Conservation (phyloP, 2,329 filamentous ascomycete species). For the Blumeria hordei region DNA sequence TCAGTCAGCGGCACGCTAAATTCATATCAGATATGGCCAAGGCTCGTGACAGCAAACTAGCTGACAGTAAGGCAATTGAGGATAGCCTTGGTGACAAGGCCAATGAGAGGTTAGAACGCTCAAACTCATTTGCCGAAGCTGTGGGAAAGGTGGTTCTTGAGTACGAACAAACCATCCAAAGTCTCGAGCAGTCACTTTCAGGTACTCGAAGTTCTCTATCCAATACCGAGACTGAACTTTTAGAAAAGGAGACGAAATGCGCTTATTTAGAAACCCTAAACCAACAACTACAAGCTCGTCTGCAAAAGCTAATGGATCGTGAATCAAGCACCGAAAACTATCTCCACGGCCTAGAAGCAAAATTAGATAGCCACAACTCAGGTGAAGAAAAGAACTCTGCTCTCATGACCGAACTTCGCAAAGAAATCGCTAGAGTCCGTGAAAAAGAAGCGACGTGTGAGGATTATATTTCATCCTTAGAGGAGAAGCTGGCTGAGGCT, state of each 20-base stretch:
- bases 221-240: slow-evolving; percentile 57
- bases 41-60: slow-evolving; percentile 45
- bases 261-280: slow-evolving; percentile 87
- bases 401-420: slow-evolving; percentile 67
- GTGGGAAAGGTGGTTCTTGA: slow-evolving; percentile 92
- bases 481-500: slow-evolving; percentile 82
- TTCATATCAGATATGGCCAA: slow-evolving; percentile 83
- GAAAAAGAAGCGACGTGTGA: slow-evolving; percentile 81
- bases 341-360: slow-evolving; percentile 71
- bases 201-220: slow-evolving; percentile 68
- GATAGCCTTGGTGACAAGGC: slow-evolving; percentile 51
- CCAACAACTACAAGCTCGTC: slow-evolving; percentile 60
- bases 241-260: slow-evolving; percentile 86
- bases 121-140: slow-evolving; percentile 84
- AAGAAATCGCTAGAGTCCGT: slow-evolving; percentile 66
- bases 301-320: slow-evolving; percentile 84
- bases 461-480: slow-evolving; percentile 90
- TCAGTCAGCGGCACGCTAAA: slow-evolving; percentile 85
- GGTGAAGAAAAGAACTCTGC: slow-evolving; percentile 83
- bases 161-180: slow-evolving; percentile 96
- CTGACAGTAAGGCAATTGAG: slow-evolving; percentile 31
- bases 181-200: slow-evolving; percentile 71
- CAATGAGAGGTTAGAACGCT: slow-evolving; percentile 72
- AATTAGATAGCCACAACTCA: slow-evolving; percentile 70
- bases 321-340: slow-evolving; percentile 84